These are phyloP conservation scores for Cordyceps fumosorosea DNA, from an alignment of 2,329 filamentous ascomycete species.

Conservation along the genomic window DNA sequence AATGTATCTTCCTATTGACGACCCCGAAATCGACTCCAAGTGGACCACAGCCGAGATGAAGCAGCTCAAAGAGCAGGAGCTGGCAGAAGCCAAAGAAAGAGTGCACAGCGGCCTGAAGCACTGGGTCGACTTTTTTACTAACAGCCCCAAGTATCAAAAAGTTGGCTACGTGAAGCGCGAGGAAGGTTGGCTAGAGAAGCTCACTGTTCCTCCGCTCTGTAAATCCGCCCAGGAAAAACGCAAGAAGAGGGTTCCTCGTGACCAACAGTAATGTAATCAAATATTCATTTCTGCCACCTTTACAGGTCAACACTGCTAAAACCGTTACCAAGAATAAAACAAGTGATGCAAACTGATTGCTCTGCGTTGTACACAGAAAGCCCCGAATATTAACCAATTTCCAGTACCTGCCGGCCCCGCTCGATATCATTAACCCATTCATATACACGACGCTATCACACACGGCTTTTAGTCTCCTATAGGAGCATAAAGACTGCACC, in stretches of 20 bases:
- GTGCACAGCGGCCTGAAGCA: constrained; percentile 64
- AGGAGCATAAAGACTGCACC: constrained; percentile 38
- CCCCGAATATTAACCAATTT: background rate
- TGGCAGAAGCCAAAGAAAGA: constrained; percentile 54
- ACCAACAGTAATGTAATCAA: constrained; percentile 1
- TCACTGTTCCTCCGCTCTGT: constrained; percentile 61
- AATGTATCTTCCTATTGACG: constrained; percentile 67
- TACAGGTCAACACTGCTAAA: background rate
- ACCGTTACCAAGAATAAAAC: background rate
- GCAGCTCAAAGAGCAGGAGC: constrained; percentile 54
- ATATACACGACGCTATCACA: background rate
- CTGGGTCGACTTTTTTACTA: constrained; percentile 79
- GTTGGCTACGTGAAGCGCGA: constrained; percentile 68
- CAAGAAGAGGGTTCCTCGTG: constrained; percentile 34
- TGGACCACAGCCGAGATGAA: constrained; percentile 49
- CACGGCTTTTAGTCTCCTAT: constrained; percentile 15
- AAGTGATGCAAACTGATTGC: background rate
- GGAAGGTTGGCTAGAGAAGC: constrained; percentile 54
- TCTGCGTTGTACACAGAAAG: background rate
- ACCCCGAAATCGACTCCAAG: constrained; percentile 53
- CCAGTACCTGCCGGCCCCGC: background rate
- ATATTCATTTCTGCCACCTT: background rate
- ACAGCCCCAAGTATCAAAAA: constrained; percentile 72
- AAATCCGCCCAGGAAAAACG: constrained; percentile 57
- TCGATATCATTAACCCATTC: constrained; percentile 7